A percentile compares a stretch with the other conserved stretches of the same genome.
phyloP scores from a whole-genome alignment of 306 rosid species.

The Corylus americana region DNA sequence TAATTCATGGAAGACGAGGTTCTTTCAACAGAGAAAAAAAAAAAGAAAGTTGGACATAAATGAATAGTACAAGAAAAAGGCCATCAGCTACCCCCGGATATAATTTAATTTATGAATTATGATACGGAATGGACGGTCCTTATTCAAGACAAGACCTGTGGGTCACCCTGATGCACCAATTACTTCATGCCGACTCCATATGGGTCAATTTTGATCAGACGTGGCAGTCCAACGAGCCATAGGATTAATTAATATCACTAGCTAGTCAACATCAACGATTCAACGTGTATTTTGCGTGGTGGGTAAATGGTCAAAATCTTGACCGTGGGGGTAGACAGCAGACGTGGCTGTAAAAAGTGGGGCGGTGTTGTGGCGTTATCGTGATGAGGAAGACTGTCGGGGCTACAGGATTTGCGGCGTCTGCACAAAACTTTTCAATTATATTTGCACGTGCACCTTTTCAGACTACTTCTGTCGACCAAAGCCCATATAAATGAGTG shows the following conservation, averaged over 20 bases:
- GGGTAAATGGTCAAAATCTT: constrained; percentile 1
- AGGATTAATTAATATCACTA: neutral
- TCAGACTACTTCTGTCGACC: neutral
- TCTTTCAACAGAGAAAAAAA: no score
- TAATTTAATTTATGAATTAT: no score
- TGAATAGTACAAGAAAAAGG: neutral
- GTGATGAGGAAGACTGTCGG: constrained; percentile 14
- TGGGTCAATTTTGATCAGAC: neutral
- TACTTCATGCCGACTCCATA: constrained; percentile 21
- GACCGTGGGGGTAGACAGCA: neutral
- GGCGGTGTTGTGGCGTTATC: constrained; percentile 12
- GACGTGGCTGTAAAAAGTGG: constrained; percentile 14
- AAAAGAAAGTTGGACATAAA: no score
- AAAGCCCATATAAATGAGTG: no score
- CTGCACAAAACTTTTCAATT: neutral
- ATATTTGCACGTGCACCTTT: constrained; percentile 8
- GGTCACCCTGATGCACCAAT: constrained; percentile 22
- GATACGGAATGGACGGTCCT: neutral
- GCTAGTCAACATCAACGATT: constrained; percentile 4
- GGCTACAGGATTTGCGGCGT: constrained; percentile 30
- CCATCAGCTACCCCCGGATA: neutral
- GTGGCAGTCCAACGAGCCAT: neutral
- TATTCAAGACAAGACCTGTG: neutral
- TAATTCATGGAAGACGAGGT: neutral
- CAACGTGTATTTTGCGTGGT: neutral